Percentiles rank a stretch among this genome's conserved stretches.
These are phyloP conservation scores for Penicillium bovifimosum DNA, from an alignment of 495 filamentous ascomycete species.

Conservation along the genomic window DNA sequence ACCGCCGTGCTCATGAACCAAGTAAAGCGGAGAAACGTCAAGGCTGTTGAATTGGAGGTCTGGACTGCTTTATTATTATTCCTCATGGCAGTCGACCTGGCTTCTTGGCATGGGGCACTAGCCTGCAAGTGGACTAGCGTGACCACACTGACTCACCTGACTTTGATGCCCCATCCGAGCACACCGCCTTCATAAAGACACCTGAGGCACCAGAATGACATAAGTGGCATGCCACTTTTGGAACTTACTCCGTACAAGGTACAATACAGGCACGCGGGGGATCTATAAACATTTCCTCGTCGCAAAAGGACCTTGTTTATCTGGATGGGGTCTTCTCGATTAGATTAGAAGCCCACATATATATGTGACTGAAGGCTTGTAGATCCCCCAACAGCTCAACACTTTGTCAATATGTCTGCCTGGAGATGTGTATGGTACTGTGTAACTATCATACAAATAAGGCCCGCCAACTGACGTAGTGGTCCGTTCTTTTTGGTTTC, in stretches of 20 bases:
- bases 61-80: constrained; percentile 28
- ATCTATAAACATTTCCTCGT: background rate
- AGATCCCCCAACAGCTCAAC: constrained; percentile 1
- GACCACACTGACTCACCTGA: background rate
- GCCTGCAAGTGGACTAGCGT: constrained; percentile 3
- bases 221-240: background rate
- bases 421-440: background rate
- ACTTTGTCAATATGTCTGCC: background rate
- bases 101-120: constrained; percentile 27
- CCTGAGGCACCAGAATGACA: background rate
- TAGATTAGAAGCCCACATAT: too few species aligned
- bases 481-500: background rate
- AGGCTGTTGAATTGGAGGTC: constrained; percentile 10
- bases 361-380: background rate
- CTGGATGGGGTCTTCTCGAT: too few species aligned
- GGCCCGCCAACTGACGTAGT: constrained; percentile 3
- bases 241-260: background rate
- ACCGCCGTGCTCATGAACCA: constrained; percentile 5
- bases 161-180: background rate
- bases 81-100: constrained; percentile 30
- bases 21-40: constrained; percentile 10
- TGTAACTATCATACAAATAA: background rate
- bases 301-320: too few species aligned
- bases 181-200: background rate
- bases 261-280: background rate